A percentile compares a stretch with the other conserved stretches of the same genome.
phyloP scores from a whole-genome alignment of 2,329 filamentous ascomycete genomes.

The Cladosporium sp. region DNA sequence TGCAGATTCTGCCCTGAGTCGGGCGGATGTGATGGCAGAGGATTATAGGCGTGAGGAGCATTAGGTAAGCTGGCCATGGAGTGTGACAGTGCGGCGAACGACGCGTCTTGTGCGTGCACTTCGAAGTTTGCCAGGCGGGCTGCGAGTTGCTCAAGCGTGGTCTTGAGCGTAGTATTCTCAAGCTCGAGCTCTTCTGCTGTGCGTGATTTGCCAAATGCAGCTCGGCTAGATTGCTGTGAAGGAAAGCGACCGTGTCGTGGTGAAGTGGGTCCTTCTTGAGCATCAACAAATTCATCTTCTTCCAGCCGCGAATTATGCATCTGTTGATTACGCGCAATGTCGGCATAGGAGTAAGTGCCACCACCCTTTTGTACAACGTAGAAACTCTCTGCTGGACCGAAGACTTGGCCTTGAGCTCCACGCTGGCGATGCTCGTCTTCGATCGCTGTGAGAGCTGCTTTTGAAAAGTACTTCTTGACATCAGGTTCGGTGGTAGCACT shows the following conservation, averaged over 20 bases:
- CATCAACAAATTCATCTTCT: slow-evolving; percentile 59
- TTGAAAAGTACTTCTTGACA: slow-evolving; percentile 77
- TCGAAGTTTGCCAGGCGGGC: slow-evolving; percentile 91
- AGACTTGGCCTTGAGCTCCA: slow-evolving; percentile 51
- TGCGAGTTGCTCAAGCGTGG: slow-evolving; percentile 79
- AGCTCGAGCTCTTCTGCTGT: slow-evolving; percentile 82
- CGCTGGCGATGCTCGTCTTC: slow-evolving; percentile 53
- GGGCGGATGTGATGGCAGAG: background rate
- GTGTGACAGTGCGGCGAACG: slow-evolving; percentile 71
- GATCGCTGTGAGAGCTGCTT: slow-evolving; percentile 75
- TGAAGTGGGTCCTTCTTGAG: slow-evolving; percentile 59
- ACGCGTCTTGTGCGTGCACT: slow-evolving; percentile 78
- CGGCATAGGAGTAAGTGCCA: slow-evolving; percentile 88
- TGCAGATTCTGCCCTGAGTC: slow-evolving; percentile 23
- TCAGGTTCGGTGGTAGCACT: slow-evolving; percentile 54
- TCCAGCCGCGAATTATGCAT: slow-evolving; percentile 30
- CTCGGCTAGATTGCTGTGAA: slow-evolving; percentile 34
- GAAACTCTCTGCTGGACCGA: slow-evolving; percentile 64
- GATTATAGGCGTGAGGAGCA: background rate
- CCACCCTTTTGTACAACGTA: slow-evolving; percentile 92
- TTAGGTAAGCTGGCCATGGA: slow-evolving; percentile 56
- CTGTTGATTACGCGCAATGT: slow-evolving; percentile 55
- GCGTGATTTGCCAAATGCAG: slow-evolving; percentile 47
- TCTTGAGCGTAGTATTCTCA: slow-evolving; percentile 82
- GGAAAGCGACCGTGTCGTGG: slow-evolving; percentile 37